Percentiles rank a stretch among this genome's conserved stretches.
Conservation (phyloP, 306 rosid species). For the Cyclanthera cordifolia region DNA sequence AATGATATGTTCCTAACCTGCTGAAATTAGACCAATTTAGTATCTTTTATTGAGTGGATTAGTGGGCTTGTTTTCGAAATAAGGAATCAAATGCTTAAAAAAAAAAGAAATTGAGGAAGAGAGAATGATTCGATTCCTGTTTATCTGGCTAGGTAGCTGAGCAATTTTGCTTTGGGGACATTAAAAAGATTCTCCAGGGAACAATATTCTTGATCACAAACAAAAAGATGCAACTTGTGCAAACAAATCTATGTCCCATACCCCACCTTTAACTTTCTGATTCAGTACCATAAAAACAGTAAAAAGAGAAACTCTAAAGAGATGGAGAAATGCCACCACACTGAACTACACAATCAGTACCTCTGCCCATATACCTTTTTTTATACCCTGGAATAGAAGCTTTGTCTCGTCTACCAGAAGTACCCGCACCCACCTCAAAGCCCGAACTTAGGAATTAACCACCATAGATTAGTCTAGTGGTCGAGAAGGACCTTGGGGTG, state of each 20-base stretch:
- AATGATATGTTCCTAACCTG: no score
- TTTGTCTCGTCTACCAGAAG: no score
- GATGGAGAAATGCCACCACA: not conserved
- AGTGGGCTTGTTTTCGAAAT: no score
- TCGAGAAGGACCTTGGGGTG: no score
- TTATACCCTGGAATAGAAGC: no score
- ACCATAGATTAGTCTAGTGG: no score
- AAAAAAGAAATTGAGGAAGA: no score
- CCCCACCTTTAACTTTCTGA: slow-evolving; percentile 10
- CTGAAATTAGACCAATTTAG: no score
- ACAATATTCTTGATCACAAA: slow-evolving; percentile 58
- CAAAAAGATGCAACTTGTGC: slow-evolving; percentile 6
- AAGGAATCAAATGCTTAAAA: not conserved
- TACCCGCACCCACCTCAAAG: no score
- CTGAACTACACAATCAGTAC: slow-evolving; percentile 2
- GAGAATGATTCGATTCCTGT: slow-evolving; percentile 7
- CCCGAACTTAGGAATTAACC: no score
- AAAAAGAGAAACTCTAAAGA: slow-evolving; percentile 13
- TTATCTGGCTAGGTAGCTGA: not conserved
- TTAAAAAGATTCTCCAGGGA: slow-evolving; percentile 20
- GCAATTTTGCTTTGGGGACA: not conserved
- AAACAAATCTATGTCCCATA: not conserved
- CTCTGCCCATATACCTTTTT: no score
- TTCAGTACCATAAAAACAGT: slow-evolving; percentile 13
- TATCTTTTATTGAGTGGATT: no score